phyloP scores from a whole-genome alignment of 352 stramenopile species.

The Phytophthora capsici region DNA sequence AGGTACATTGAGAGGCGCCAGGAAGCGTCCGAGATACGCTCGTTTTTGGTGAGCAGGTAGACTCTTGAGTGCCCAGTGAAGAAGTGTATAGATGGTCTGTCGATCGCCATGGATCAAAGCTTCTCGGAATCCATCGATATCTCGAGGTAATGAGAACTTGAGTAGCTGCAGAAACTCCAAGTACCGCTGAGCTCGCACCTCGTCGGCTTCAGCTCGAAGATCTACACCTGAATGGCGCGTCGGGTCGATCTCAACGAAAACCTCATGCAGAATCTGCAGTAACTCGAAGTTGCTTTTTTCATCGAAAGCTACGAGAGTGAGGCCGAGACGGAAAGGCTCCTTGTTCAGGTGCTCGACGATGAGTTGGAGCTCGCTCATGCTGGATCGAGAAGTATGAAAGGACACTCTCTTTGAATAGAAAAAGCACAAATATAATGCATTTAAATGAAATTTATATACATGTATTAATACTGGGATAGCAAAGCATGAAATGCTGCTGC shows the following conservation, averaged over 20 bases:
- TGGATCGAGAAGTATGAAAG: slow-evolving; percentile 4
- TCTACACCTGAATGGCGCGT: slow-evolving; percentile 83
- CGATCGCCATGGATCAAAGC: slow-evolving; percentile 85
- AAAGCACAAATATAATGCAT: no score
- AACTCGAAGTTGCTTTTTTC: slow-evolving; percentile 94
- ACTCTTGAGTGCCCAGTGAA: slow-evolving; percentile 93
- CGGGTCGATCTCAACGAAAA: slow-evolving; percentile 90
- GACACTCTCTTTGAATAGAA: no score
- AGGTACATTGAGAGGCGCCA: slow-evolving; percentile 93
- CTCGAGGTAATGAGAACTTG: slow-evolving; percentile 90
- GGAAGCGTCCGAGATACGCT: slow-evolving; percentile 93
- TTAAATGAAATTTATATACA: no score
- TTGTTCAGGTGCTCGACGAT: slow-evolving; percentile 95
- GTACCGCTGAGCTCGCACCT: slow-evolving; percentile 82
- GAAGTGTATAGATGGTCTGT: slow-evolving; percentile 89
- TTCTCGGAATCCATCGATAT: slow-evolving; percentile 79
- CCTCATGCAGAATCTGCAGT: slow-evolving; percentile 94
- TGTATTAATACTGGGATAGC: no score
- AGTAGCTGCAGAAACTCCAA: slow-evolving; percentile 93
- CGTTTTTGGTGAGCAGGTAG: slow-evolving; percentile 92
- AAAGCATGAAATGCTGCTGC: no score
- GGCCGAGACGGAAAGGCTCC: slow-evolving; percentile 89
- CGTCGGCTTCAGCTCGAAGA: slow-evolving; percentile 81
- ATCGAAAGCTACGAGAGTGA: slow-evolving; percentile 94
- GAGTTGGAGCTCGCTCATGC: slow-evolving; percentile 91